These are phyloP conservation scores for Beauveria brongniartii DNA, from an alignment of 2,329 filamentous ascomycete species.

Conservation along the genomic window DNA sequence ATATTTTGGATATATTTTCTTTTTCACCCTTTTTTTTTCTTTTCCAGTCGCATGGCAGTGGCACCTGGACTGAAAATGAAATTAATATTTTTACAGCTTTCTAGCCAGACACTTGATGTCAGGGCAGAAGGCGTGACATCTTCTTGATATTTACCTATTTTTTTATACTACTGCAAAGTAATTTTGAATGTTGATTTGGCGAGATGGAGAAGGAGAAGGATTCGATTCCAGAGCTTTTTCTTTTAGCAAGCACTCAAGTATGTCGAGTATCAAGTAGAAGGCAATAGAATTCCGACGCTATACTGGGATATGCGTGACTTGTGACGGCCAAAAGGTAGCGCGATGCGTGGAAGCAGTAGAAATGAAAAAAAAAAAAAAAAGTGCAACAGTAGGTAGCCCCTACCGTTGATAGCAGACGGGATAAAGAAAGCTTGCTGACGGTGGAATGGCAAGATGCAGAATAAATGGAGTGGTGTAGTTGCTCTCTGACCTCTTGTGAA, in stretches of 20 bases:
- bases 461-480: not conserved
- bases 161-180: not conserved
- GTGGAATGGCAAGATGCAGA: not conserved
- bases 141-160: constrained; percentile 1
- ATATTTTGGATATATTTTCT: constrained; percentile 4
- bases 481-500: not conserved
- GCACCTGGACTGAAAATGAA: not conserved
- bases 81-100: not conserved
- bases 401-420: too few species aligned
- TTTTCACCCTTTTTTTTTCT: not conserved
- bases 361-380: not conserved
- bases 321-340: too few species aligned
- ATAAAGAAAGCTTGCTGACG: too few species aligned
- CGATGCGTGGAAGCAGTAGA: not conserved
- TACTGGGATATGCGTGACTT: not conserved
- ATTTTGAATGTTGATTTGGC: not conserved
- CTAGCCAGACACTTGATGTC: not conserved
- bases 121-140: not conserved
- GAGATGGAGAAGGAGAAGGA: not conserved
- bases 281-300: not conserved
- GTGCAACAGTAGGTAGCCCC: too few species aligned
- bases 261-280: not conserved
- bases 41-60: not conserved
- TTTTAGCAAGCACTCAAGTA: not conserved
- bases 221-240: not conserved